Conservation (phyloP, 495 filamentous ascomycete genomes). For the Hapsidospora chrysogenum region DNA sequence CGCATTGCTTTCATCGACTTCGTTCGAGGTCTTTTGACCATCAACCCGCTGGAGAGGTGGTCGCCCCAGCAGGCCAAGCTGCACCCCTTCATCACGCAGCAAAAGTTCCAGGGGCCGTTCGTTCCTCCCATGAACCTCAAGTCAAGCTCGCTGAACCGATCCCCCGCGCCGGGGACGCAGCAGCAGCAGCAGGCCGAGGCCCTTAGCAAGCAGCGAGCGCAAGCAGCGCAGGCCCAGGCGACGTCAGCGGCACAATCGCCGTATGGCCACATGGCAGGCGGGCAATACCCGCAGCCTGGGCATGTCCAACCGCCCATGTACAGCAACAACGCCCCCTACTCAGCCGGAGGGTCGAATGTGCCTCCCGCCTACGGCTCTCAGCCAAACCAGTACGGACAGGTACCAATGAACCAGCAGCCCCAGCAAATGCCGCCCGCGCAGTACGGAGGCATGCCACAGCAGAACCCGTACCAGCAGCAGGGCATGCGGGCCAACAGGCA, state of each 20-base stretch:
- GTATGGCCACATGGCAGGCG: constrained; percentile 20
- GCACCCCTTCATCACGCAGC: constrained; percentile 97
- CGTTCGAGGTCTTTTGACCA: constrained; percentile 83
- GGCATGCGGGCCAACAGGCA: constrained; percentile 69
- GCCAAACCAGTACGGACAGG: constrained; percentile 51
- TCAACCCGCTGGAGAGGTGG: constrained; percentile 95
- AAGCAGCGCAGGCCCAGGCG: constrained; percentile 48
- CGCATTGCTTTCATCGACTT: constrained; percentile 98
- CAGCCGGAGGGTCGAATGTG: constrained; percentile 17
- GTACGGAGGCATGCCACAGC: constrained; percentile 38
- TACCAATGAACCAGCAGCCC: constrained; percentile 41
- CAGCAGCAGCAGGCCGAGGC: constrained; percentile 92
- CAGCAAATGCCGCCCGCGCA: constrained; percentile 52
- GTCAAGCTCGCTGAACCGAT: constrained; percentile 62
- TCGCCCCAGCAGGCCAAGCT: constrained; percentile 94
- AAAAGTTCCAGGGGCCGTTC: constrained; percentile 91
- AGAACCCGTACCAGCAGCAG: constrained; percentile 73
- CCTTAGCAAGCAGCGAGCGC: constrained; percentile 71
- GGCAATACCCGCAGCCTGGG: constrained; percentile 25
- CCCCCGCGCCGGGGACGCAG: constrained; percentile 89
- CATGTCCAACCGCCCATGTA: constrained; percentile 49
- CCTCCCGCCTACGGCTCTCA: constrained; percentile 78
- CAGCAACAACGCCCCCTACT: constrained; percentile 45
- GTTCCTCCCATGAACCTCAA: constrained; percentile 97
- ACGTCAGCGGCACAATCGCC: background rate